phyloP scores from a whole-genome alignment of 306 rosid species.

The Prunus persica region DNA sequence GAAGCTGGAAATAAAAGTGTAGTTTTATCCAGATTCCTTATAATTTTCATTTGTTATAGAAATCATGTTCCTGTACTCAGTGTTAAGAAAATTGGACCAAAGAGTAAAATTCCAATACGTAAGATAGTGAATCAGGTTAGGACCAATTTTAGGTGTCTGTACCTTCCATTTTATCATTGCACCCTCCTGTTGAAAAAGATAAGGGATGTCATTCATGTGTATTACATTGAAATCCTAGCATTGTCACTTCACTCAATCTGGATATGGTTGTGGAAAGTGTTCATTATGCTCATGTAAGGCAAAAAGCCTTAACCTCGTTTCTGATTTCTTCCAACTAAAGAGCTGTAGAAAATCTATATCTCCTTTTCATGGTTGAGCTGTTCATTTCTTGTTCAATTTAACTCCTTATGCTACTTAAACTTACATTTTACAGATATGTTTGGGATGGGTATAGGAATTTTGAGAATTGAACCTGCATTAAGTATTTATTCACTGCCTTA shows the following conservation, averaged over 20 bases:
- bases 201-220: background rate
- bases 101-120: background rate
- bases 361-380: background rate
- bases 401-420: background rate
- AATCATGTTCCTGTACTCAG: background rate
- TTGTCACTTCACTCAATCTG: background rate
- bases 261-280: background rate
- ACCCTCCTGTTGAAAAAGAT: background rate
- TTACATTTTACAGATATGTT: background rate
- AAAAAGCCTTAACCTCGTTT: background rate
- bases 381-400: background rate
- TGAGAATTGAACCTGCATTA: background rate
- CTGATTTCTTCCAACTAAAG: background rate
- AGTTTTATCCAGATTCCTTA: background rate
- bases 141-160: background rate
- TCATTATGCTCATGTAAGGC: background rate
- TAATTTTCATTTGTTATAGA: background rate
- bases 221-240: background rate
- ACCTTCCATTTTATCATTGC: background rate
- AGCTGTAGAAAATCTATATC: background rate
- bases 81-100: background rate
- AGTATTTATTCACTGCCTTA: background rate
- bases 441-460: background rate
- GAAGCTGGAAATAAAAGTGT: background rate
- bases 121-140: background rate